These are phyloP conservation scores for Aspergillus udagawae DNA, from an alignment of 2,329 filamentous ascomycete species.

Conservation along the genomic window DNA sequence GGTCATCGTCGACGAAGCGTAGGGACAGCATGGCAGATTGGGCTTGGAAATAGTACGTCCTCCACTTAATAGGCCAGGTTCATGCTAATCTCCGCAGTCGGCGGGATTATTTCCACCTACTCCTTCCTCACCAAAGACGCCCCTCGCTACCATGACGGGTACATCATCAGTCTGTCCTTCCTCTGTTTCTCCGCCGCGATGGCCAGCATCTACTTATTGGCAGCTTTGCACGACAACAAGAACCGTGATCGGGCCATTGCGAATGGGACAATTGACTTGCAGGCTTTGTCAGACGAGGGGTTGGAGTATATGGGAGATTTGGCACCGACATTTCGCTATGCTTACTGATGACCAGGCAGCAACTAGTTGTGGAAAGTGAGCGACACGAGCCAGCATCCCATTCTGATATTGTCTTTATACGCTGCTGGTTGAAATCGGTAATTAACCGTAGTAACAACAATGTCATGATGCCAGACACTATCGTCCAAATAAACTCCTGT, in stretches of 20 bases:
- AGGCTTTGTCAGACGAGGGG: conserved; percentile 1
- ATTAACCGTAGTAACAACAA: too few species aligned
- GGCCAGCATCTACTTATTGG: conserved; percentile 4
- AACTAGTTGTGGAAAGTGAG: background rate
- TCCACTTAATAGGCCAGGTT: background rate
- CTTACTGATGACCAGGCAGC: conserved; percentile 6
- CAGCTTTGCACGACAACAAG: conserved; percentile 8
- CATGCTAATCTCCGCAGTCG: conserved; percentile 4
- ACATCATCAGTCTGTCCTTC: conserved; percentile 15
- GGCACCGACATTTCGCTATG: conserved; percentile 13
- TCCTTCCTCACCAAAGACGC: conserved; percentile 14
- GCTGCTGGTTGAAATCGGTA: too few species aligned
- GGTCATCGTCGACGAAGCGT: conserved; percentile 68
- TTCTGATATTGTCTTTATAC: background rate
- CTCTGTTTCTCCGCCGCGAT: conserved; percentile 9
- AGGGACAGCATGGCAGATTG: conserved; percentile 71
- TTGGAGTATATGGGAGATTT: conserved; percentile 12
- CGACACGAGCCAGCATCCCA: background rate
- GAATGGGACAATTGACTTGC: background rate
- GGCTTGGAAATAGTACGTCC: conserved; percentile 51
- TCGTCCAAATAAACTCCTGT: too few species aligned
- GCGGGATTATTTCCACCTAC: conserved; percentile 16
- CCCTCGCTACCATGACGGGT: conserved; percentile 13
- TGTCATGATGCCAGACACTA: too few species aligned
- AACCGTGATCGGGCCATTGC: conserved; percentile 5